Evolutionary conservation across 352 stramenopile genomes (phyloP), one percentile per base, ranked within the genome.

Genomic region (Phytopythium chamaehyphon): DNA sequence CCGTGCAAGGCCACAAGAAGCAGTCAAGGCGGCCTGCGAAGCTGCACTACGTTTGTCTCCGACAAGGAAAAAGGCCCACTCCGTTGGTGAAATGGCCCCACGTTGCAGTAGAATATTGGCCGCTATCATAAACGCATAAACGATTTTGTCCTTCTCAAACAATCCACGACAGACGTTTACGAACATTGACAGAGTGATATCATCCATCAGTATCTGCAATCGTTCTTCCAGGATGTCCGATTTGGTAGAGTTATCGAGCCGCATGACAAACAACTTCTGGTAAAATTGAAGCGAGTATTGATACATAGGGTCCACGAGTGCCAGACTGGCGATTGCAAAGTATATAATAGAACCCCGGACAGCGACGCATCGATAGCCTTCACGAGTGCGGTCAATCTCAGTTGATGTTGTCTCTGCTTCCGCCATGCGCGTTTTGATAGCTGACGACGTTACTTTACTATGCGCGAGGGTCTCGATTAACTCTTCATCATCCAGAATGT

Each of bases 241-340:
- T 48, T 92, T 91, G 8, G 75, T 67, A 9, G 83, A 90, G 49
- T 74, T 81, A 49, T 96, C 71, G 3, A 98, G 62, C 0, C 93
- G 74, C 77, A 93, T 86, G 3, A 91, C 79, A 47, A 97, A 97
- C 1, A 98, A 70, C 26, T 94, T 90, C 54, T 96, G 88, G 56
- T 97, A 98, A 48, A 95, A 97, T 55, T 98, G 93, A 16, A 98
- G 70, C 38, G 90, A 98, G 59, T 96, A 97, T 59, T 97, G 90
- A 59, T 98, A 98, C 91, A 98, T 98, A 3, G 88, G 84, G 36
- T 98, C 90, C 10, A 98, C 85, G n/a, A 92, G 71, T 39, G 89
- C 88, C 2, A 98, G 64, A 19, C 86, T 88, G 1, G 93, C 90
- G 36, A 98, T 96, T 12, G 95, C 90, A 62, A 98, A 98, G 70